Conservation (phyloP, 179 eudicot species). For the Vitellaria paradoxa region DNA sequence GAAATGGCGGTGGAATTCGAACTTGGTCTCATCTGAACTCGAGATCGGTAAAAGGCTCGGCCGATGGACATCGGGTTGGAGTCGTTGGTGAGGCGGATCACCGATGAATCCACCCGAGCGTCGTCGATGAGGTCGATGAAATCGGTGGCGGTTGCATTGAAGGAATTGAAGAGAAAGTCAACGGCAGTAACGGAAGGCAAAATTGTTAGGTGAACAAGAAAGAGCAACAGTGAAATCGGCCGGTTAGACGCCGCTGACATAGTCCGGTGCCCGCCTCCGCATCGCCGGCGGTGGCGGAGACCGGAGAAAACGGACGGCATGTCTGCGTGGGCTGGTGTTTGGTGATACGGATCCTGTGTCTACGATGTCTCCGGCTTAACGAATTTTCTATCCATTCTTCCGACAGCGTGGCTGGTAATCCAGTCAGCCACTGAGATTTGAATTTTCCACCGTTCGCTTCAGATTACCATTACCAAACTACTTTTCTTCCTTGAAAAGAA, state of each 20-base stretch:
- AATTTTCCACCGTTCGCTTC: too few species aligned
- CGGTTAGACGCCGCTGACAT: background rate
- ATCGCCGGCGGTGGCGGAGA: background rate
- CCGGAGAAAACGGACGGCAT: background rate
- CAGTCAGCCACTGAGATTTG: too few species aligned
- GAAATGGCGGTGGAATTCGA: constrained; percentile 23
- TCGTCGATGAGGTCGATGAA: constrained; percentile 29
- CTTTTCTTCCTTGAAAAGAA: too few species aligned
- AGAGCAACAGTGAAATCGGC: background rate
- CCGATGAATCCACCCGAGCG: constrained; percentile 36
- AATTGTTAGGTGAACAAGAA: constrained; percentile 13
- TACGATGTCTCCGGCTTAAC: background rate
- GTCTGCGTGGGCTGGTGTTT: too few species aligned
- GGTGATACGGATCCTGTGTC: background rate
- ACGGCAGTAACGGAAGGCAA: constrained; percentile 24
- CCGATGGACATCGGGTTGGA: constrained; percentile 24
- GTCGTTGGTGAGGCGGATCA: constrained; percentile 41
- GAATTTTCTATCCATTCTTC: too few species aligned
- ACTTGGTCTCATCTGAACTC: constrained; percentile 21
- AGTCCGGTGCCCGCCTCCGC: background rate
- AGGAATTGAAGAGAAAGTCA: constrained; percentile 47
- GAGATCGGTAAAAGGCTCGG: constrained; percentile 22
- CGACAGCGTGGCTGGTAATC: too few species aligned
- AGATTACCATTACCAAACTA: too few species aligned
- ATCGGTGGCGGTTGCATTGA: constrained; percentile 24